Conservation (phyloP, 441 rosid species). For the Dalechampia spathulata region DNA sequence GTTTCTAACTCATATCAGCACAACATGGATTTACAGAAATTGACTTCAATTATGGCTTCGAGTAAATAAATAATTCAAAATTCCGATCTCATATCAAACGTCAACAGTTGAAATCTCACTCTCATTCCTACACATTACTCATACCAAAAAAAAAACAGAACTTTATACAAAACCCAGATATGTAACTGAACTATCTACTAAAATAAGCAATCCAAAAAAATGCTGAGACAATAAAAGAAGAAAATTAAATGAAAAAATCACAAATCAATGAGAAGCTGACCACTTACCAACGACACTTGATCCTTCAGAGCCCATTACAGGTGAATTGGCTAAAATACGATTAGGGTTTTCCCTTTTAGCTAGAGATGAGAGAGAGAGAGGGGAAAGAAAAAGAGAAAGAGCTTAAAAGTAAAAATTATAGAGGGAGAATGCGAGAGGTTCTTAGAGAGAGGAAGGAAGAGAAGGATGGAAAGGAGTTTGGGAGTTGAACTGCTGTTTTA, state of each 20-base stretch:
- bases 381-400: no score
- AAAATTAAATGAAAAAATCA: neutral
- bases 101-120: no score
- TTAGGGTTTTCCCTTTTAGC: slow-evolving; percentile 6
- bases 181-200: neutral
- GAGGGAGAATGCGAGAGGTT: neutral
- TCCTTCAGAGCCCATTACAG: slow-evolving; percentile 51
- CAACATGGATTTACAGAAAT: no score
- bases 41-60: no score
- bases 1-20: no score
- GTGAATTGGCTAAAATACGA: neutral
- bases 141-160: neutral
- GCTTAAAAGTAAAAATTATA: neutral
- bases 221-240: neutral
- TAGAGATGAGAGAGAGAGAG: neutral
- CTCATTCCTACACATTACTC: no score
- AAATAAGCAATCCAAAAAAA: neutral
- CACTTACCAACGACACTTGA: slow-evolving; percentile 35
- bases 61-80: no score
- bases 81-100: no score
- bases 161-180: slow-evolving; percentile 2
- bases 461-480: no score
- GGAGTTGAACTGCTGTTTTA: no score
- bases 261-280: neutral
- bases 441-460: no score